These are phyloP conservation scores for Lablab purpureus DNA, from an alignment of 306 rosid genomes.

Conservation along the genomic window DNA sequence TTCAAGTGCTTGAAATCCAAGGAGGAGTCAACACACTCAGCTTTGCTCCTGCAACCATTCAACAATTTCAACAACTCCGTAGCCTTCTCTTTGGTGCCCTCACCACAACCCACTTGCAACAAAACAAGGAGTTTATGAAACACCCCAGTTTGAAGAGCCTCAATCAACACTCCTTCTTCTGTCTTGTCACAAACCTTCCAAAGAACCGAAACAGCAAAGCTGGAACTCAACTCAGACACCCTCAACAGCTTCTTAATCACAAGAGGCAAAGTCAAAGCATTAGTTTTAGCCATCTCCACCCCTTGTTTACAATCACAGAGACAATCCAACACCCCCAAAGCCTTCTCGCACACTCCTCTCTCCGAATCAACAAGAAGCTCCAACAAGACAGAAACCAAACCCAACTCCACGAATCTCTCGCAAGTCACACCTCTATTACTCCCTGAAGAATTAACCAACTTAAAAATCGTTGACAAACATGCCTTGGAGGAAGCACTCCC, in stretches of 20 bases:
- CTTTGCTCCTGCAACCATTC: conserved; percentile 61
- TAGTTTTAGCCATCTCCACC: conserved; percentile 57
- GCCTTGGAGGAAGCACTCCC: conserved; percentile 62
- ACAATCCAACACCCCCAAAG: conserved; percentile 67
- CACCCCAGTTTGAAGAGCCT: conserved; percentile 74
- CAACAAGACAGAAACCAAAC: conserved; percentile 65
- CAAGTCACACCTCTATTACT: conserved; percentile 20
- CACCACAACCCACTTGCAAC: conserved; percentile 82
- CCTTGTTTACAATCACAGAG: conserved; percentile 66
- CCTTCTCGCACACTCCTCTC: conserved; percentile 66
- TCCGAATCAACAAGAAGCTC: conserved; percentile 76
- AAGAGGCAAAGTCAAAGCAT: conserved; percentile 79
- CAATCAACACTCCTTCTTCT: conserved; percentile 55
- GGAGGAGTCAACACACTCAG: conserved; percentile 75
- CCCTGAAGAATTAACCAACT: conserved; percentile 57
- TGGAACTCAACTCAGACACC: conserved; percentile 67
- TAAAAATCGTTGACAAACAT: conserved; percentile 62
- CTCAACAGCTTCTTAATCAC: conserved; percentile 79
- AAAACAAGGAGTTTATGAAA: conserved; percentile 83
- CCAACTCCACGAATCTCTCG: conserved; percentile 66
- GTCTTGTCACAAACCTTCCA: conserved; percentile 71
- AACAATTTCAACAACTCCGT: conserved; percentile 74
- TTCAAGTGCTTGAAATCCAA: conserved; percentile 74
- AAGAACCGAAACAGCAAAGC: conserved; percentile 65
- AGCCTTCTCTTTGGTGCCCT: conserved; percentile 68